Percentiles rank a stretch among this genome's conserved stretches.
Evolutionary conservation across 129 eudicot species (phyloP).

Genomic region (Artemisia annua): DNA sequence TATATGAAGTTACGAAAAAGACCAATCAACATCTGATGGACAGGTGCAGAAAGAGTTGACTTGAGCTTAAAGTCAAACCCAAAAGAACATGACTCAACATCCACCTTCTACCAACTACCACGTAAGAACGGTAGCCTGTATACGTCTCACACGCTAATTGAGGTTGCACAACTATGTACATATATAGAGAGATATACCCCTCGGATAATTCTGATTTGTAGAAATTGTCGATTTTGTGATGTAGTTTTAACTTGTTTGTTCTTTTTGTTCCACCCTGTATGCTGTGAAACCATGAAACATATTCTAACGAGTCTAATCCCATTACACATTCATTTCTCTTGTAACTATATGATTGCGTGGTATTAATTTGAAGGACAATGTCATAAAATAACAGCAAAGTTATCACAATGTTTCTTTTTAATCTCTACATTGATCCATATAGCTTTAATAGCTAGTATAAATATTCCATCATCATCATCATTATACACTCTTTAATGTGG

Average conservation of each 20-base stretch:
- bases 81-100: constrained; percentile 17
- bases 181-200: constrained; percentile 33
- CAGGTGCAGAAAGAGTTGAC: constrained; percentile 51
- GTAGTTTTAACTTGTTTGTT: constrained; percentile 8
- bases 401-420: no score
- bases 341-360: neutral
- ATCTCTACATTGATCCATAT: no score
- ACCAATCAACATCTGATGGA: constrained; percentile 54
- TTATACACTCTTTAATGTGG: no score
- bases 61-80: constrained; percentile 25
- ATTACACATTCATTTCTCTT: neutral
- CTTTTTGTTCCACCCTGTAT: neutral
- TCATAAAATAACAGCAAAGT: no score
- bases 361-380: no score
- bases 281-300: constrained; percentile 7
- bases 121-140: constrained; percentile 25
- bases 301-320: constrained; percentile 11
- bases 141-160: constrained; percentile 8
- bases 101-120: constrained; percentile 3
- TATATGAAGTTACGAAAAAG: constrained; percentile 19
- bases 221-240: constrained; percentile 34
- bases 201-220: constrained; percentile 25
- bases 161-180: constrained; percentile 22
- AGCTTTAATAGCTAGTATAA: no score
- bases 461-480: no score